Conservation (phyloP, 2,329 filamentous ascomycete genomes). For the Exserohilum rostratum region DNA sequence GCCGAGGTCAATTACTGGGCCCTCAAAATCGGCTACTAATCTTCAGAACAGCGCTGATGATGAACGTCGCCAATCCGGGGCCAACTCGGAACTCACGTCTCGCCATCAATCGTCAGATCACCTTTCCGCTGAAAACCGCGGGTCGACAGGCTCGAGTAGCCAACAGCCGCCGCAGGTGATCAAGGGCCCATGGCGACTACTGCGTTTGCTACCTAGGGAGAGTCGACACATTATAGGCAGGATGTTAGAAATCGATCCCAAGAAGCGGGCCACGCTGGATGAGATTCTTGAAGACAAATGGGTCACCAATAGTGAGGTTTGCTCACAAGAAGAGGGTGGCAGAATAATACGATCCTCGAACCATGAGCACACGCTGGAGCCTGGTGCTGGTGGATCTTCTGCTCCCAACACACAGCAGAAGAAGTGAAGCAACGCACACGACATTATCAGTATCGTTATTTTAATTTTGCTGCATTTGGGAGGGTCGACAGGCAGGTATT, state of each 20-base stretch:
- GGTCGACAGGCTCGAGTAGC: conserved; percentile 25
- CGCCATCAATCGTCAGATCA: conserved; percentile 42
- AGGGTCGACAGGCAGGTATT: conserved; percentile 8
- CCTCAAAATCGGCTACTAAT: conserved; percentile 41
- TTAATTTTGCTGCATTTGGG: conserved; percentile 3
- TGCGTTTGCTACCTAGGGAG: conserved; percentile 86
- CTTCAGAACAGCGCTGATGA: conserved; percentile 46
- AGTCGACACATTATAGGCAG: conserved; percentile 86
- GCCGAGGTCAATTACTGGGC: conserved; percentile 38
- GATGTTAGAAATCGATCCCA: conserved; percentile 90
- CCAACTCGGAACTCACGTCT: conserved; percentile 51
- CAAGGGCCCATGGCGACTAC: conserved; percentile 87
- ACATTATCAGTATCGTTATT: background rate
- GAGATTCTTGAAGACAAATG: conserved; percentile 89
- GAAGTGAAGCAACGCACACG: conserved; percentile 34
- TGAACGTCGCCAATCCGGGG: conserved; percentile 31
- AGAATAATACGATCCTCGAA: conserved; percentile 73
- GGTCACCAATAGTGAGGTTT: conserved; percentile 85
- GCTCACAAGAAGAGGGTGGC: conserved; percentile 77
- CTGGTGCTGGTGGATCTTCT: conserved; percentile 50
- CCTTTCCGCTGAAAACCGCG: conserved; percentile 20
- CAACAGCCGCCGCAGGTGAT: conserved; percentile 68
- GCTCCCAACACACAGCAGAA: conserved; percentile 42
- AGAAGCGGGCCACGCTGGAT: conserved; percentile 79
- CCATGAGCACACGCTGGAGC: conserved; percentile 86